Evolutionary conservation across 2,329 filamentous ascomycete species (phyloP), one percentile per base, ranked within the genome.

Genomic region (Didymella pinodella): DNA sequence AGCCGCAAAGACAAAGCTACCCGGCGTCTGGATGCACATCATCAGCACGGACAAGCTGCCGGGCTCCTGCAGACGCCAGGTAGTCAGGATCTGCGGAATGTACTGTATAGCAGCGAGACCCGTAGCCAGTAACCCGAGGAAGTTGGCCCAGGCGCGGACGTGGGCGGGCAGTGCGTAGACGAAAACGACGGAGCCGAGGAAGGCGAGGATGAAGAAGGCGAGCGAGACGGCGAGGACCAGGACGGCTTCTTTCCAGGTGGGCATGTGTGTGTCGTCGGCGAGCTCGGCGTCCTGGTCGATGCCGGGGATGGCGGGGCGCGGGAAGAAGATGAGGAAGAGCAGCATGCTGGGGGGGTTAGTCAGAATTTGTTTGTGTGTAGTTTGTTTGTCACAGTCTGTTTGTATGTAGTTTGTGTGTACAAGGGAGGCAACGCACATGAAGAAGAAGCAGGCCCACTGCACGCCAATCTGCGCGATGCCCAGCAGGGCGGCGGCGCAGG

Each of bases 21-120:
- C 95, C 0, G 95, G 95, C 0, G 94, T 97, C 77, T 99, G 95
- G 32, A 99, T 97, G 74, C 91, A 90, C 93, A 99, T 98, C 90
- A 97, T 98, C 4, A 92, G 90, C 56, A 99, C 95, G 71, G 92
- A 97, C 68, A 99, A 80, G 75, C 93, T 97, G 54, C 93, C 93
- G 2, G 96, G 90, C 69, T 93, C 89, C 74, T 94, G 90, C 57
- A 97, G 82, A 51, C 83, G 85, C 79, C 91, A 96, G 0, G 95
- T 99, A 51, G 91, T 97, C 80, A 88, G 93, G 64, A 99, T 96
- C 79, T 99, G 95, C 0, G 95, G 95, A 16, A 99, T 82, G 77
- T 98, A 99, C 79, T 99, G 95, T 22, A 98, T 85, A 0, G 87
- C 90, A 0, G 95, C 91, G 5, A 99, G 86, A 1, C 86, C 78